Base-by-base conservation (phyloP, 352 stramenopile genomes). In the Peronospora tabacina region DNA sequence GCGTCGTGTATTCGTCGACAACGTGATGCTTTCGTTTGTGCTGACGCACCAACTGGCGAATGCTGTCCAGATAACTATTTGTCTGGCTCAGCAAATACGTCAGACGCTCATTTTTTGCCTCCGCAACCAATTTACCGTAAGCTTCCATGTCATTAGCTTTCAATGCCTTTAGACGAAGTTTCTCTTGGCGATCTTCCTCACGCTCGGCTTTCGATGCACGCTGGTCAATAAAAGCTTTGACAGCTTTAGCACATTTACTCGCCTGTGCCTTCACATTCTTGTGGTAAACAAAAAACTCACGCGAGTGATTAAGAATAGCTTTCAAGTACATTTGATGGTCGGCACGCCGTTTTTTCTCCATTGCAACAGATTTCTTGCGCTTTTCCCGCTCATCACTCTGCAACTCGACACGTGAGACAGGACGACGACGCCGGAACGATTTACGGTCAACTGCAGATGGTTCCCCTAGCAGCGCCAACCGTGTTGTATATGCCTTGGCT, bases 131-230 rank as follows among this genome's bases (percentile, higher is more conserved):
- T 46, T 96, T 97, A 1, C 85, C 95, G 65, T 98, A 99, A 0
- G 92, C 94, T 43, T 97, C 86, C 92, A 98, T 98, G 68, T 99
- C 94, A 57, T 99, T 98, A 1, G 84, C 84, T 43, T 95, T 94
- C 7, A 96, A 61, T 1, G 87, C 87, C 67, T 94, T 94, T 1
- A 94, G 64, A 70, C 83, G 83, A 7, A 92, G 61, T 44, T 90
- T 94, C 49, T 94, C 83, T 50, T 92, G 81, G 0, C 81, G 78
- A 55, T 94, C 83, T 63, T 94, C 83, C 50, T 94, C 83, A 2
- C 83, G 81, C 40, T 94, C 83, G 0, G 75, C 75, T 52, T 88
- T 90, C 16, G 75, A 85, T 11, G 72, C 70, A 24, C 73, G 78
- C 46, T 87, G 73, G 36, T 92, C 83, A 24, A 94, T 71, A 34